phyloP scores from a whole-genome alignment of 2,329 filamentous ascomycete genomes.

The Pestalotiopsis sp. region DNA sequence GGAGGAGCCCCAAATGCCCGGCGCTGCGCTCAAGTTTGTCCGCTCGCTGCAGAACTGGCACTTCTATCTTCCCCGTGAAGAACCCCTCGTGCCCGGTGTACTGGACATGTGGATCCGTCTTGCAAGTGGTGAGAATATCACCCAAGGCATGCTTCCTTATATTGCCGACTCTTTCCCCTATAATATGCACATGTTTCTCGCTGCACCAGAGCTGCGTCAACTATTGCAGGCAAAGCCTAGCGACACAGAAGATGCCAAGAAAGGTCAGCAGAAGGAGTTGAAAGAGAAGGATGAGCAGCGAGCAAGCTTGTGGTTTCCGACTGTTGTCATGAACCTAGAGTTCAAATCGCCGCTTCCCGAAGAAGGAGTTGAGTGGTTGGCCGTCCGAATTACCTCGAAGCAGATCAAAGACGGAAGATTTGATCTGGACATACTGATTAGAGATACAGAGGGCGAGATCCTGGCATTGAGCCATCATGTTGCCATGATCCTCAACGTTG shows the following conservation, averaged over 20 bases:
- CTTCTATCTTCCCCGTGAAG: too few relatives aligned
- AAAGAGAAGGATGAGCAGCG: too few relatives aligned
- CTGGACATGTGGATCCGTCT: too few relatives aligned
- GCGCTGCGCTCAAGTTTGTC: background rate
- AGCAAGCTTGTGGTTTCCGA: conserved; percentile 85
- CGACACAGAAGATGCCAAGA: too few relatives aligned
- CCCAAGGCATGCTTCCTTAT: too few relatives aligned
- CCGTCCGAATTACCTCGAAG: background rate
- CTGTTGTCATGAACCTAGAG: conserved; percentile 74
- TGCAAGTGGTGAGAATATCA: too few relatives aligned
- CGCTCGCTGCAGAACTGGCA: background rate
- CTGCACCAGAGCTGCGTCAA: too few relatives aligned
- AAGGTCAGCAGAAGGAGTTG: too few relatives aligned
- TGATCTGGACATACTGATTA: background rate
- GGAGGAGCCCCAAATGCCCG: background rate
- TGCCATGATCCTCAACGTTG: background rate
- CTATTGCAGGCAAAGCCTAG: too few relatives aligned
- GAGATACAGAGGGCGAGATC: background rate
- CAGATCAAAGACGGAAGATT: background rate
- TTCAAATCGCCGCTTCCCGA: conserved; percentile 71
- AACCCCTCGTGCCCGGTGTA: too few relatives aligned
- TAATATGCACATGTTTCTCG: too few relatives aligned
- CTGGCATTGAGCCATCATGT: background rate
- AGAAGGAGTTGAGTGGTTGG: background rate
- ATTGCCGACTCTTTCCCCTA: too few relatives aligned